A percentile compares a stretch with the other conserved stretches of the same genome.
These are phyloP conservation scores for Rosa chinensis DNA, from an alignment of 306 rosid genomes.

Conservation along the genomic window DNA sequence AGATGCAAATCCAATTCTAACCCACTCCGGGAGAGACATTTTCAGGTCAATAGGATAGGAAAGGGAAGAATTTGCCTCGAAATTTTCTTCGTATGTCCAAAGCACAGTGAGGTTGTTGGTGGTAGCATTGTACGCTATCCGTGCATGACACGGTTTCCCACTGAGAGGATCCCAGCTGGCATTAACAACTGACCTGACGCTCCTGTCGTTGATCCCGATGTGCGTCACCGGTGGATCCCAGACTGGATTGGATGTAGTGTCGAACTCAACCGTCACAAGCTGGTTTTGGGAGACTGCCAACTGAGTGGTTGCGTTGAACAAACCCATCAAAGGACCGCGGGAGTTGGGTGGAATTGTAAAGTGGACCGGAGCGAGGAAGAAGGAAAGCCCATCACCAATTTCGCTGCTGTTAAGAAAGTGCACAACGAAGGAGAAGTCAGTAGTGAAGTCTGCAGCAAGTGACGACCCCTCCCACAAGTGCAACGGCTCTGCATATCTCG, in stretches of 20 bases:
- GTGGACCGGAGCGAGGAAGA: constrained; percentile 18
- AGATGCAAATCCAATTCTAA: constrained; percentile 25
- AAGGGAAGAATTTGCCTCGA: background rate
- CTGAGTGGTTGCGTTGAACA: constrained; percentile 2
- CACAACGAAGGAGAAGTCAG: constrained; percentile 23
- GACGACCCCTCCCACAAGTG: constrained; percentile 20
- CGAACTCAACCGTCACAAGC: constrained; percentile 23
- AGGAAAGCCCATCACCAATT: constrained; percentile 20
- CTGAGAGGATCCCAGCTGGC: background rate
- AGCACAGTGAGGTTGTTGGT: constrained; percentile 28
- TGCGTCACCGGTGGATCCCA: background rate
- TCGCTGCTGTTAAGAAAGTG: background rate
- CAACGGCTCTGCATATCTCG: background rate
- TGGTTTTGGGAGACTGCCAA: background rate
- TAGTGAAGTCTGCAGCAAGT: constrained; percentile 16
- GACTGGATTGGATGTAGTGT: background rate
- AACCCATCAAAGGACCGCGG: background rate
- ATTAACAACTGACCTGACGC: background rate
- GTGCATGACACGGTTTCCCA: constrained; percentile 5
- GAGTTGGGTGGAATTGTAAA: constrained; percentile 14
- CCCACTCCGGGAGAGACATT: constrained; percentile 22
- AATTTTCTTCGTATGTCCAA: constrained; percentile 4
- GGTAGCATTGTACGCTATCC: constrained; percentile 24
- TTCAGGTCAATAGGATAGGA: constrained; percentile 1
- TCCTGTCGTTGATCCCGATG: background rate